Base-by-base conservation (phyloP, 345 rosid species). In the Excoecaria cochinchinensis region DNA sequence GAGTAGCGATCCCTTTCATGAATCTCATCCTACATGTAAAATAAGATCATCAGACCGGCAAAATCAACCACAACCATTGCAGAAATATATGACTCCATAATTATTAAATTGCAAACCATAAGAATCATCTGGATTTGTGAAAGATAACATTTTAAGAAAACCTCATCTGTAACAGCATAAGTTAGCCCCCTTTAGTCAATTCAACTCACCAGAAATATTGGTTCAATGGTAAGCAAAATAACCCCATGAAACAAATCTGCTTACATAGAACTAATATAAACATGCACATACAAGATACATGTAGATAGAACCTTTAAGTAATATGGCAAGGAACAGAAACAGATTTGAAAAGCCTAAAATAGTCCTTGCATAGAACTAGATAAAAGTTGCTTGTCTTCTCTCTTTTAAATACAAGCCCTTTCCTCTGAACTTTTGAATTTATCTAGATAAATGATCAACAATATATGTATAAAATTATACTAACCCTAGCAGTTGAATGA, bases 1-100 rank as follows among this genome's bases (percentile, higher is more conserved):
- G 94, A 91, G 85, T 84, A 91, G 85, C 94, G 86, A 84, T 95
- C 98, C 82, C 99, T 90, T 84, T 95, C 99, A 81, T 95, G 99
- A 74, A 95, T 88, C 87, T 95, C 99, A 85, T 95, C 99, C 99
- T 95, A 82, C 84, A 77, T 82, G 12, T 19, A 6, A 74, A 84
- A 80, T 73, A 31, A 64, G 53, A 73, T 77, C 71, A 83, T 61
- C 70, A 36, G 70, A 75, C 76, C 48, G 36, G 60, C 60, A 66
- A 31, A 31, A 59, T 58, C 67, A 71, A 74, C 70, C 64, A 69
- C 16, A 84, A 78, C 46, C 12, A 79, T 17, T 40, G 57, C 22
- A 69, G 42, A 59, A 6, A 17, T n/a, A 36, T 5, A 59, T 16
- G 65, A 46, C 14, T 40, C 62, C 9, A 55, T 64, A 56, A 44